Evolutionary conservation across 176 grass and related monocot species (phyloP).

Genomic region (Ensete ventricosum): DNA sequence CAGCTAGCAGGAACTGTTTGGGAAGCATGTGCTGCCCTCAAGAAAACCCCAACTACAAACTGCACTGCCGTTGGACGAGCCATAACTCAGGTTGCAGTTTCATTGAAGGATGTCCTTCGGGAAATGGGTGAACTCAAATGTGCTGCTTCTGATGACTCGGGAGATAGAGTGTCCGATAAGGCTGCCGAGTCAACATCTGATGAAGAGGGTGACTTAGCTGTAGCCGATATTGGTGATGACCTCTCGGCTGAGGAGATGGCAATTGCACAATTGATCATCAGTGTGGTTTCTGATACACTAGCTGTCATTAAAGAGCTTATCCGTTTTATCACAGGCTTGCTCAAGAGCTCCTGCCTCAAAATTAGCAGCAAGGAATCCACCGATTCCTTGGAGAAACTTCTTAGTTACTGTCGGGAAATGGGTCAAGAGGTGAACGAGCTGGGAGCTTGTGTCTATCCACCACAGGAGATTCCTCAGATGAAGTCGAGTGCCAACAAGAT

Average conservation of each 20-base stretch:
- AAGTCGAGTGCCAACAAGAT: conserved; percentile 30
- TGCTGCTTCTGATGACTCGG: conserved; percentile 30
- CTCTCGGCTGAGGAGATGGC: conserved; percentile 65
- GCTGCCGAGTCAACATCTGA: conserved; percentile 32
- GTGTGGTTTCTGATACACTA: conserved; percentile 45
- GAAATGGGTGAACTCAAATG: conserved; percentile 63
- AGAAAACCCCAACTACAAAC: conserved; percentile 69
- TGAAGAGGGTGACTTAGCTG: conserved; percentile 39
- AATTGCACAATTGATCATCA: conserved; percentile 42
- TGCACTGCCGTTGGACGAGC: conserved; percentile 59
- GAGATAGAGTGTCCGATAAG: conserved; percentile 31
- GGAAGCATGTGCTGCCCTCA: conserved; percentile 81
- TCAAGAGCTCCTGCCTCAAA: conserved; percentile 39
- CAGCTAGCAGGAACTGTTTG: conserved; percentile 59
- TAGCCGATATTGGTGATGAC: conserved; percentile 49
- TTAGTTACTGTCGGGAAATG: conserved; percentile 52
- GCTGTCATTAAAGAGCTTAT: conserved; percentile 70
- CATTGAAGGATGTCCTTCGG: conserved; percentile 70
- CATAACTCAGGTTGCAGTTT: conserved; percentile 65
- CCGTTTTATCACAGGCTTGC: conserved; percentile 65
- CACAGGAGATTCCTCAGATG: conserved; percentile 66
- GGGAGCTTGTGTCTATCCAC: conserved; percentile 67
- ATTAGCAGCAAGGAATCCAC: conserved; percentile 35
- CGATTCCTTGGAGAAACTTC: conserved; percentile 69
- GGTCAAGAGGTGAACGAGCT: conserved; percentile 64